phyloP scores from a whole-genome alignment of 1,284 basidiomycete genomes.

The Polyporus tsugae region DNA sequence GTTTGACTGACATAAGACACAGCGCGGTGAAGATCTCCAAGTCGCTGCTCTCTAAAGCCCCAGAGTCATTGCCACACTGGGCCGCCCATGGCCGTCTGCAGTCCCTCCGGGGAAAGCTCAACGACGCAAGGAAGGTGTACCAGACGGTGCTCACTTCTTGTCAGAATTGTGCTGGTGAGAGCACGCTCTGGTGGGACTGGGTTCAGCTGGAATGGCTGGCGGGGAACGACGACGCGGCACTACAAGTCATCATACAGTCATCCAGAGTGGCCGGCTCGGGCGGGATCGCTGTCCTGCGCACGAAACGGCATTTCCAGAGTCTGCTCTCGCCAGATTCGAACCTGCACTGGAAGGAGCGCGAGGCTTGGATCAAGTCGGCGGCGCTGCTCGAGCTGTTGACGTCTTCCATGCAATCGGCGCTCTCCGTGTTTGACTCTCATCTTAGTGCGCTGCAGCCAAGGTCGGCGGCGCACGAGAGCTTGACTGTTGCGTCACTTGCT shows the following conservation, averaged over 20 bases:
- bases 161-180: constrained; percentile 45
- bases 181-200: constrained; percentile 86
- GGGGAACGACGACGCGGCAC: constrained; percentile 56
- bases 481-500: constrained; percentile 63
- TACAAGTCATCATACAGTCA: constrained; percentile 62
- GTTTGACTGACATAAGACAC: constrained; percentile 22
- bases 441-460: constrained; percentile 39
- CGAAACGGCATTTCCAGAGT: constrained; percentile 66
- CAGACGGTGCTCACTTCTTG: constrained; percentile 64
- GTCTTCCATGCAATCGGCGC: constrained; percentile 49
- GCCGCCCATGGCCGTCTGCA: constrained; percentile 85
- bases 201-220: constrained; percentile 90
- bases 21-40: constrained; percentile 84
- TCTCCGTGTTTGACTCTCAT: constrained; percentile 58
- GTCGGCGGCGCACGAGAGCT: constrained; percentile 60
- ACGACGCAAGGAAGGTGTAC: constrained; percentile 88
- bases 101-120: constrained; percentile 69
- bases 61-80: constrained; percentile 81
- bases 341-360: constrained; percentile 59
- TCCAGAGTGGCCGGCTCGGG: constrained; percentile 59
- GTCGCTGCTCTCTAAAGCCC: constrained; percentile 66
- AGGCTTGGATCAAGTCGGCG: constrained; percentile 69
- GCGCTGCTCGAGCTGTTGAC: constrained; percentile 72
- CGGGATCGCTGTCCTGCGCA: constrained; percentile 62
- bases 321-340: constrained; percentile 34